Base-by-base conservation (phyloP, 2,329 filamentous ascomycete species). In the Sphaerulina vaccinii region DNA sequence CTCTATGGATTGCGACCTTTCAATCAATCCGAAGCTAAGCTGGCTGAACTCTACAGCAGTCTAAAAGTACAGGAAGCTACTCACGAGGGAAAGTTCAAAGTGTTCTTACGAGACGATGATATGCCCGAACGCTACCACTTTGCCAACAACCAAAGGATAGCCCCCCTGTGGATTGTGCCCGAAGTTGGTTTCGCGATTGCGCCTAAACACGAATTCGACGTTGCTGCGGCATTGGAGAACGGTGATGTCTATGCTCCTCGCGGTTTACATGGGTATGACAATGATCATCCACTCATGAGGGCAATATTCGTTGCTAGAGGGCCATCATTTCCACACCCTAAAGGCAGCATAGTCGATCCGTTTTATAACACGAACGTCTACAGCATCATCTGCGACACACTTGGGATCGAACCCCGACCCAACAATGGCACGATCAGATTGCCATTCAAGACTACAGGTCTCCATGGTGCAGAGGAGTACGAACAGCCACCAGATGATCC, bases 301-400 rank as follows among this genome's bases (percentile, higher is more conserved):
- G 92, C 93, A 0, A 95, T 99, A 37, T 99, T 99, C 63, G 79
- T 97, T 42, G 93, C 93, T 1, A 79, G 89, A 33, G 93, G 93
- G 0, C 93, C 93, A 3, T 91, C 92, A 0, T 99, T 99, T 66
- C 88, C 90, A 0, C 91, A 96, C 63, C 74, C 81, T 33, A 84
- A 88, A 0, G 91, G 93, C 62, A 95, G 88, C 69, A 81, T 84
- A 57, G 71, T 97, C 24, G 83, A 88, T 24, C 57, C 61, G 1
- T 97, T 97, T 68, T 91, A 96, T 81, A 97, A 97, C 59, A 91
- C 83, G 53, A 88, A 96, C 64, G 87, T 97, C 7, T 97, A 97
- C 73, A 96, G 96, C 65, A 88, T 97, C 56, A 72, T 97, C 38
- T 96, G 92, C 68, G 91, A 96, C 71, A 91, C 88, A 0, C 72